Evolutionary conservation across 495 filamentous ascomycete genomes (phyloP).

Genomic region (Xylaria bambusicola): DNA sequence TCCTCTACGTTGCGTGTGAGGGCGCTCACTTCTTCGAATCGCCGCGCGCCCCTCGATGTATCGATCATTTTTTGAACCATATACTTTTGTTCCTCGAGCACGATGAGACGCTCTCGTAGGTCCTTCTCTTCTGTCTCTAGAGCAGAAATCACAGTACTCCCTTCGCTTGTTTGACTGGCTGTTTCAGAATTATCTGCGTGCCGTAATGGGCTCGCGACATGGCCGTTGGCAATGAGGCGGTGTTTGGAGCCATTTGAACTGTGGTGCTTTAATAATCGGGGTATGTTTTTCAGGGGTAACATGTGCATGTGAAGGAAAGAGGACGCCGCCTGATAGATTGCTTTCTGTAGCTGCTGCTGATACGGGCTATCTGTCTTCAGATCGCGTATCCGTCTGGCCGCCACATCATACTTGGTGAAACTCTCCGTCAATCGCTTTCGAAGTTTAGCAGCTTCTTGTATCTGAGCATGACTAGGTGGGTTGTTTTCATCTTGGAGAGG

Average conservation of each 20-base stretch:
- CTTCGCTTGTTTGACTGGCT: conserved; percentile 60
- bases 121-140: conserved; percentile 87
- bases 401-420: conserved; percentile 85
- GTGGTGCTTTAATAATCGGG: conserved; percentile 75
- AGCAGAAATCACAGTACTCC: conserved; percentile 65
- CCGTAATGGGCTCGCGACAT: conserved; percentile 42
- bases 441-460: conserved; percentile 86
- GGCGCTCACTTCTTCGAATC: conserved; percentile 86
- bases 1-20: conserved; percentile 83
- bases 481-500: conserved; percentile 44
- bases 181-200: conserved; percentile 56
- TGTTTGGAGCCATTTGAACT: conserved; percentile 48
- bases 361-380: conserved; percentile 69
- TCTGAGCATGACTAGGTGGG: conserved; percentile 71
- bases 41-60: conserved; percentile 74
- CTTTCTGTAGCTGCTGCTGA: conserved; percentile 76
- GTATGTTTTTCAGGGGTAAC: conserved; percentile 85
- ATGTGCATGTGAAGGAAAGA: conserved; percentile 90
- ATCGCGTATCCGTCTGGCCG: conserved; percentile 80
- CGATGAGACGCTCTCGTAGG: conserved; percentile 77
- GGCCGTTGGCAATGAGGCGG: conserved; percentile 38
- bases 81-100: conserved; percentile 93
- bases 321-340: conserved; percentile 79
- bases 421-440: conserved; percentile 89
- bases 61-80: conserved; percentile 87